Base-by-base conservation (phyloP, 768 basidiomycete species). In the Leccinum barrowsii region DNA sequence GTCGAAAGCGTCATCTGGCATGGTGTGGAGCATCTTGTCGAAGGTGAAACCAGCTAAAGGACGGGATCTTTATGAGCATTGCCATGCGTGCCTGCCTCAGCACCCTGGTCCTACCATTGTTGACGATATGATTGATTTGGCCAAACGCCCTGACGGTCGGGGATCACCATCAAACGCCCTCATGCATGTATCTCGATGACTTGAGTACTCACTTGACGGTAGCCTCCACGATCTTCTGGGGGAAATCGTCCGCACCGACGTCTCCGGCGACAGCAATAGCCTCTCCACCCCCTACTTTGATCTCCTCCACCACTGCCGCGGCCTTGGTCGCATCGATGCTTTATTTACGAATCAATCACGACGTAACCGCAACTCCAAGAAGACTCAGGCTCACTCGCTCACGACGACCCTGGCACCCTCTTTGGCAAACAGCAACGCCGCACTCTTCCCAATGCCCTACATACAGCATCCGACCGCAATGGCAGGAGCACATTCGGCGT, bases 401-500 rank as follows among this genome's bases (percentile, higher is more conserved):
- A 88, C 86, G 63, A 94, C 90, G 52, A 94, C 85, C 69, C 89
- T 93, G 15, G 92, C 91, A 17, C 92, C 92, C 69, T 94, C 92
- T 61, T 85, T 85, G 5, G 90, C 87, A 65, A 92, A 93, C 44
- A 90, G 77, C 32, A 92, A 74, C 1, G 92, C 92, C 40, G 82
- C 78, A 30, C 86, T 84, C 49, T 81, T 81, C 4, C 92, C 92
- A 58, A 94, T 94, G 61, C 91, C 92, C 85, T 93, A 44, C 2
- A 44, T 44, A 42, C n/a, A 42, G 2, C 42, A 44, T 44, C 42
- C 19, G 19, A 19, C 10, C 42, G 40, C 3, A n/a, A n/a, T 10
- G 13, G 4, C 17, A 15, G 26, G 1, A 26, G 17, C 22, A 7
- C 17, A 21, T 28, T 30, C 8, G 30, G 5, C 10, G 21, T 28